A percentile compares a stretch with the other conserved stretches of the same genome.
These are phyloP conservation scores for Aspergillus aculeatus DNA, from an alignment of 2,329 filamentous ascomycete genomes.

Conservation along the genomic window DNA sequence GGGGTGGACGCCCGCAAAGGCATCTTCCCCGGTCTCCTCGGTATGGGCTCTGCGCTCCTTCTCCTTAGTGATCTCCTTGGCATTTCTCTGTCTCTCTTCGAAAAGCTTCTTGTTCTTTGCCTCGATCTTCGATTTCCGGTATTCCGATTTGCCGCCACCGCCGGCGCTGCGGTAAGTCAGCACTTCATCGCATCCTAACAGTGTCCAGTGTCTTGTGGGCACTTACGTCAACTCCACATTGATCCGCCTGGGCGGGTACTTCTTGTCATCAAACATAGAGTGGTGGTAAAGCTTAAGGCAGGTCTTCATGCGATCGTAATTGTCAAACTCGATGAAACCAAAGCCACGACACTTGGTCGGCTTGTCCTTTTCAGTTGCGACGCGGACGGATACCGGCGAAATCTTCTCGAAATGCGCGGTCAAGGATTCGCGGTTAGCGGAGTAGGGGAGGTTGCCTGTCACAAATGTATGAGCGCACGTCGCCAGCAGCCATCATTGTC, in stretches of 20 bases:
- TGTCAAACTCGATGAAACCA: conserved; percentile 85
- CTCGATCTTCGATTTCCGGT: conserved; percentile 72
- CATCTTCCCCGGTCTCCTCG: conserved; percentile 21
- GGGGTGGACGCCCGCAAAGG: conserved; percentile 43
- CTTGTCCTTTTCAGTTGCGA: conserved; percentile 66
- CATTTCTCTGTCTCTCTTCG: conserved; percentile 60
- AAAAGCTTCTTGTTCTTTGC: conserved; percentile 84
- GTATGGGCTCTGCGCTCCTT: conserved; percentile 34
- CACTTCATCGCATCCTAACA: background rate
- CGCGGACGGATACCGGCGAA: conserved; percentile 67
- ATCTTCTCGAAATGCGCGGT: conserved; percentile 75
- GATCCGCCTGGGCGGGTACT: conserved; percentile 66
- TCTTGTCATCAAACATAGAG: conserved; percentile 65
- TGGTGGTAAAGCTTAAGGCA: conserved; percentile 91
- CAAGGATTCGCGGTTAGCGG: conserved; percentile 69
- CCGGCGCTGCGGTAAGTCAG: conserved; percentile 60
- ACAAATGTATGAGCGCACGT: background rate
- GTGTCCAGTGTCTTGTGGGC: background rate
- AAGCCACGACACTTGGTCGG: conserved; percentile 68
- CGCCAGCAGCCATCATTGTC: background rate
- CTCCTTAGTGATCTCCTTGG: conserved; percentile 50
- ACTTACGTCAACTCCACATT: conserved; percentile 88
- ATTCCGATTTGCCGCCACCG: conserved; percentile 73
- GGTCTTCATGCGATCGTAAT: conserved; percentile 86
- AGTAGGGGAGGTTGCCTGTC: conserved; percentile 82